Evolutionary conservation across 1,284 basidiomycete species (phyloP).

Genomic region (Neolentinus lepideus): DNA sequence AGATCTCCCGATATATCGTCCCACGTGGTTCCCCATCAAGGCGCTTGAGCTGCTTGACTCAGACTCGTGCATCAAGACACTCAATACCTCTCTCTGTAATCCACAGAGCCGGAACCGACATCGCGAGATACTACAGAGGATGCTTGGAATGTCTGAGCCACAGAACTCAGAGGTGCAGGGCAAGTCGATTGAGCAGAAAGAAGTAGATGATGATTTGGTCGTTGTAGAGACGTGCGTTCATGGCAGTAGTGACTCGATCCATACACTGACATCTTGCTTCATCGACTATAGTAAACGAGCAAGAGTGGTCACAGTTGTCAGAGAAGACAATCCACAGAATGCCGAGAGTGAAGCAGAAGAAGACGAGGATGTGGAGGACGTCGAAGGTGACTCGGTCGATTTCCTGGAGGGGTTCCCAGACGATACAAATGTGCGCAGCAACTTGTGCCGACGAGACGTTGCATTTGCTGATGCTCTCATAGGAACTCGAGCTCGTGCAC

Average conservation of each 20-base stretch:
- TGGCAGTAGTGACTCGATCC: not conserved
- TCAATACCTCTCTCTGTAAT: no score
- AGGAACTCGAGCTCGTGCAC: slow-evolving; percentile 92
- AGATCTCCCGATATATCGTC: no score
- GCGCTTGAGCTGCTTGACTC: no score
- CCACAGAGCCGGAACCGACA: no score
- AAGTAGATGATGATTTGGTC: not conserved
- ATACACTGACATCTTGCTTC: not conserved
- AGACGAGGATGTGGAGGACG: slow-evolving; percentile 30
- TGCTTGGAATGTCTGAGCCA: not conserved
- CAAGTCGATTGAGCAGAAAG: not conserved
- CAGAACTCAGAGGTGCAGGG: not conserved
- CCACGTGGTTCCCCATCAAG: no score
- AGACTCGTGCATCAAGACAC: no score
- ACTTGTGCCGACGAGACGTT: slow-evolving; percentile 57
- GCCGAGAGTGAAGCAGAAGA: slow-evolving; percentile 34
- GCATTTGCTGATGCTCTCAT: slow-evolving; percentile 23
- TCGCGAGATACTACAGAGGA: no score
- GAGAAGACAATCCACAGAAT: not conserved
- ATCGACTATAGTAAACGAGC: not conserved
- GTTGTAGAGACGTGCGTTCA: not conserved
- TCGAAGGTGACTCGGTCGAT: slow-evolving; percentile 27
- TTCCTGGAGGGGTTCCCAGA: slow-evolving; percentile 50
- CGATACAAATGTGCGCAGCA: slow-evolving; percentile 26
- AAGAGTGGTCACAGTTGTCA: not conserved